Evolutionary conservation across 2,329 filamentous ascomycete species (phyloP), one percentile per base, ranked within the genome.

Genomic region (Penicillium brasilianum): DNA sequence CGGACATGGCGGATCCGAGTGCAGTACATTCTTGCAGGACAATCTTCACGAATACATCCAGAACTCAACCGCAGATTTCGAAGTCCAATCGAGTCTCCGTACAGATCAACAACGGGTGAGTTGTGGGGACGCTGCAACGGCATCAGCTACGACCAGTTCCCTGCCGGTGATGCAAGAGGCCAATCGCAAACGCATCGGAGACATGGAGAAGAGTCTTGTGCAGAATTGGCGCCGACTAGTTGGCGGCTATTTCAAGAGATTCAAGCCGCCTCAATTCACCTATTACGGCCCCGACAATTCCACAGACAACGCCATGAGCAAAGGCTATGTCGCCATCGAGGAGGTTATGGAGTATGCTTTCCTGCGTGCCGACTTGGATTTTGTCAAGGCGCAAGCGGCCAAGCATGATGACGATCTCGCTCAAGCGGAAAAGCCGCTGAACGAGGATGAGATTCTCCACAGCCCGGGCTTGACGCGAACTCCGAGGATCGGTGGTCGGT

Each of bases 211-310:
- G 58, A 82, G 84, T 16, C 83, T 98, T 10, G 85, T 97, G 28
- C 81, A 85, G 39, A 86, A 89, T 58, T 99, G 96, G 87, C 90
- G 88, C 74, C 85, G 88, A 62, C 89, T 92, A 0, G 90, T 99
- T 6, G 95, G 95, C 51, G 95, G 95, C 34, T 99, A 99, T 78
- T 99, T 97, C 74, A 87, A 91, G 61, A 88, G 95, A 46, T 98
- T 98, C 80, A 88, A 87, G 67, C 94, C 95, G 0, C 84, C 91
- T 51, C 85, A 91, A 76, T 97, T 97, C 70, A 85, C 81, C 48
- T 79, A 81, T 66, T 76, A 78, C 56, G 72, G 71, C 8, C 44
- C 69, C 13, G 66, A 69, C 9, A 46, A 25, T 32, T 46, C 53
- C 39, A 30, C 55, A 7, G 60, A 41, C 5, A 57, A 62, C n/a